phyloP scores from a whole-genome alignment of 306 rosid genomes.

The Medicago ruthenica region DNA sequence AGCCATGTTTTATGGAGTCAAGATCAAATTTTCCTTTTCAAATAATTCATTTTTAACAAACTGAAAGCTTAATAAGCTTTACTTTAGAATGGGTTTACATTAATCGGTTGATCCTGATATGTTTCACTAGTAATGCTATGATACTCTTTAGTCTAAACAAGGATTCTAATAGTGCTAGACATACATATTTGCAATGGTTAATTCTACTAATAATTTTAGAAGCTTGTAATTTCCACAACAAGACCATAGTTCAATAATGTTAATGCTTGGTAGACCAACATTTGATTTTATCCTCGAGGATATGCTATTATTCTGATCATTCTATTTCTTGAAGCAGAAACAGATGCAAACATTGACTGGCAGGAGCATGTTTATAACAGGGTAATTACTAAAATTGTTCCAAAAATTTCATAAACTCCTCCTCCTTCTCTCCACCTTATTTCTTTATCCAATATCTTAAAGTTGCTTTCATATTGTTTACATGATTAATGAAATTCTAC shows the following conservation, averaged over 20 bases:
- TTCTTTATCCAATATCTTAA: no score
- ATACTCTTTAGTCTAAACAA: background rate
- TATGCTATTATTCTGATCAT: no score
- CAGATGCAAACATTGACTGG: conserved; percentile 34
- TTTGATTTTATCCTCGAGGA: background rate
- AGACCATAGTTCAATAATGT: background rate
- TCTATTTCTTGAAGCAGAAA: conserved; percentile 35
- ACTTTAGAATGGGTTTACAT: background rate
- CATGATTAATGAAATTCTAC: no score
- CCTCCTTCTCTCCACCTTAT: no score
- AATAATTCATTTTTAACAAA: no score
- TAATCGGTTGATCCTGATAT: background rate
- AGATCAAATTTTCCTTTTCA: no score
- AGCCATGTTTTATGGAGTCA: no score
- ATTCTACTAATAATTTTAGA: background rate
- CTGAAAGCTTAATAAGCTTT: background rate
- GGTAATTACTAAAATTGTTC: conserved; percentile 37
- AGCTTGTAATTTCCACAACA: background rate
- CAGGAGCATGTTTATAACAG: conserved; percentile 34
- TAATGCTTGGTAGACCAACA: background rate
- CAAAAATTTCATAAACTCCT: background rate
- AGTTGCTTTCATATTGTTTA: no score
- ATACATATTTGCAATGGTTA: background rate
- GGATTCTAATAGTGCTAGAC: background rate
- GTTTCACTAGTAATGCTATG: background rate